Evolutionary conservation across 2,329 filamentous ascomycete genomes (phyloP), one percentile per base, ranked within the genome.

Genomic region (Fusarium cyanostomum): DNA sequence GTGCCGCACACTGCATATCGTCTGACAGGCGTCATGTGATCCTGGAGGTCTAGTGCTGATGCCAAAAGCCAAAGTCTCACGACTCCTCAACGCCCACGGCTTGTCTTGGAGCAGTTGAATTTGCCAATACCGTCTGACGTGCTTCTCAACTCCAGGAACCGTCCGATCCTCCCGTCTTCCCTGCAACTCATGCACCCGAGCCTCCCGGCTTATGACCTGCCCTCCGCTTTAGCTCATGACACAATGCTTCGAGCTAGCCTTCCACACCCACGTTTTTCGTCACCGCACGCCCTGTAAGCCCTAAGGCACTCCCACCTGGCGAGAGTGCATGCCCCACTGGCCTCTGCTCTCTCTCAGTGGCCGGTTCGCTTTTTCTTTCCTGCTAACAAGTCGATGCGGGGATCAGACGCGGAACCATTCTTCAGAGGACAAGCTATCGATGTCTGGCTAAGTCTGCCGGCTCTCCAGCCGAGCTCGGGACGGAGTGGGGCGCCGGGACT

Each of bases 271-370:
- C 37, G 46, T 37, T 48, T 39, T 44, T 46, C 18, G 38, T 50
- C 46, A 34, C 38, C 41, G 26, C 55, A 64, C 68, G 60, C 64
- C 62, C 68, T 56, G 62, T 71, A 71, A 71, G 68, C 68, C 68
- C 68, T 71, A 71, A 56, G 42, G 45, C 24, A 48, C 51, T 49
- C 52, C 45, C 54, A 13, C 30, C 38, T 42, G 21, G 38, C 42
- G 33, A 61, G 33, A 44, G 37, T 46, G 41, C 51, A 45, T 59
- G 53, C 57, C 57, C 64, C 64, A 56, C 58, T 33, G 26, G 44
- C 37, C 35, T 59, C 34, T 38, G 49, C 16, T 55, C 43, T 46
- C 33, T 44, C 50, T 42, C 44, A 43, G 34, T 59, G 54, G 58
- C 28, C 52, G 38, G 38, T 33, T 64, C 62, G 44, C 26, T 38